A percentile compares a stretch with the other conserved stretches of the same genome.
Evolutionary conservation across 257 asterid genomes (phyloP).

Genomic region (Craterostigma plantagineum): DNA sequence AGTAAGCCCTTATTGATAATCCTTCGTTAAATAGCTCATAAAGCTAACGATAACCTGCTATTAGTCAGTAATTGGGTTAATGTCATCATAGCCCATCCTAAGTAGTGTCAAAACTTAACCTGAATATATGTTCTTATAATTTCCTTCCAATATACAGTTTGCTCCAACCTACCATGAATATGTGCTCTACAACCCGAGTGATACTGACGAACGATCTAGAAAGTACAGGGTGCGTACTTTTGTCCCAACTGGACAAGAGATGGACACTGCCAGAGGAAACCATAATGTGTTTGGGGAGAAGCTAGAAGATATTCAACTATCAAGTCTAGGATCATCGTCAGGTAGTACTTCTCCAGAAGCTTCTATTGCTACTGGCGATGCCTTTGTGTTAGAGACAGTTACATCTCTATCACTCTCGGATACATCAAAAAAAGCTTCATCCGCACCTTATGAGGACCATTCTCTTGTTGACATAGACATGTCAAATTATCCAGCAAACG

Average conservation of each 20-base stretch:
- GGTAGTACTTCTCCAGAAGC: conserved; percentile 17
- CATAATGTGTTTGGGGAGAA: conserved; percentile 29
- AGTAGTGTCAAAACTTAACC: neutral
- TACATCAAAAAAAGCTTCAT: conserved; percentile 13
- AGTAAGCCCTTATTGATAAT: too few relatives aligned
- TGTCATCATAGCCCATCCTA: neutral
- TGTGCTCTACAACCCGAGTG: conserved; percentile 49
- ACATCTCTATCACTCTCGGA: conserved; percentile 25
- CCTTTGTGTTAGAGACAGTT: conserved; percentile 24
- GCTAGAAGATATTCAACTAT: conserved; percentile 37
- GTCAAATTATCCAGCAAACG: conserved; percentile 29
- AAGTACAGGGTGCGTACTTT: conserved; percentile 55
- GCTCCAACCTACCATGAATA: conserved; percentile 73
- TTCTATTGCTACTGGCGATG: conserved; percentile 3
- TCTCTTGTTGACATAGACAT: conserved; percentile 39
- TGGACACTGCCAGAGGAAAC: conserved; percentile 51
- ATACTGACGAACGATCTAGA: conserved; percentile 36
- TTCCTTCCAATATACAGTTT: conserved; percentile 19
- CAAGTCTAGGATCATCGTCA: conserved; percentile 29
- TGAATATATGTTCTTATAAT: too few relatives aligned
- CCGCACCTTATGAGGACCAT: conserved; percentile 36
- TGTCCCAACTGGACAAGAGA: conserved; percentile 56
- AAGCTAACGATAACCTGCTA: too few relatives aligned
- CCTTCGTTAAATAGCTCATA: too few relatives aligned
- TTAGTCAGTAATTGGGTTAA: neutral